Evolutionary conservation across 2,329 filamentous ascomycete genomes (phyloP).

Genomic region (Aspergillus ochraceus): DNA sequence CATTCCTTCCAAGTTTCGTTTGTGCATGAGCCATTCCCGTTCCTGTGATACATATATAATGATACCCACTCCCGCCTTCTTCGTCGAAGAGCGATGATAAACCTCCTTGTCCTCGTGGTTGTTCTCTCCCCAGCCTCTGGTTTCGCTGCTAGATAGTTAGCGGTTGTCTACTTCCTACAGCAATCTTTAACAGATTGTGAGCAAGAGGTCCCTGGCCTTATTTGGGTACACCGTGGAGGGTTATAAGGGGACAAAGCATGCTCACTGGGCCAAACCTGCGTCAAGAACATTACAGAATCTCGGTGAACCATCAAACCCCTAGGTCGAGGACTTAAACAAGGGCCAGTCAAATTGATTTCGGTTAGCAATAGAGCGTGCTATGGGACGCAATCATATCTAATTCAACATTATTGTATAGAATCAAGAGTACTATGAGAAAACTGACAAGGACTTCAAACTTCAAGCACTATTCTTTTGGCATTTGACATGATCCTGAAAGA

Average conservation of each 20-base stretch:
- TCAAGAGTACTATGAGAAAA: neutral
- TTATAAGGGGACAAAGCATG: neutral
- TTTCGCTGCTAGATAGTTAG: neutral
- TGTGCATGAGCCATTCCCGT: neutral
- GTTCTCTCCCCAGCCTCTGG: neutral
- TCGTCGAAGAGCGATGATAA: neutral
- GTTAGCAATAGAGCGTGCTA: neutral
- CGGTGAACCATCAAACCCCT: neutral
- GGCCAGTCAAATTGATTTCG: neutral
- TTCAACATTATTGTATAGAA: slow-evolving; percentile 6
- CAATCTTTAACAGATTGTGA: neutral
- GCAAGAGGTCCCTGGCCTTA: neutral
- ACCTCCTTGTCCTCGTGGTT: neutral
- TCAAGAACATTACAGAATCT: neutral
- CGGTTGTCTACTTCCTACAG: neutral
- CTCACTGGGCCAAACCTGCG: neutral
- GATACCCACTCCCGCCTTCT: neutral
- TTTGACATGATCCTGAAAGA: neutral
- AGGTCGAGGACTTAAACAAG: neutral
- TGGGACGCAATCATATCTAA: slow-evolving; percentile 17
- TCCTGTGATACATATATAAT: neutral
- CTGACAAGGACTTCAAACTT: neutral
- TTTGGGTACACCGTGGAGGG: neutral
- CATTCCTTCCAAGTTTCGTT: neutral
- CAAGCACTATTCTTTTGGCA: neutral